Conservation (phyloP, 2,329 filamentous ascomycete species). For the Laburnicola sp. region DNA sequence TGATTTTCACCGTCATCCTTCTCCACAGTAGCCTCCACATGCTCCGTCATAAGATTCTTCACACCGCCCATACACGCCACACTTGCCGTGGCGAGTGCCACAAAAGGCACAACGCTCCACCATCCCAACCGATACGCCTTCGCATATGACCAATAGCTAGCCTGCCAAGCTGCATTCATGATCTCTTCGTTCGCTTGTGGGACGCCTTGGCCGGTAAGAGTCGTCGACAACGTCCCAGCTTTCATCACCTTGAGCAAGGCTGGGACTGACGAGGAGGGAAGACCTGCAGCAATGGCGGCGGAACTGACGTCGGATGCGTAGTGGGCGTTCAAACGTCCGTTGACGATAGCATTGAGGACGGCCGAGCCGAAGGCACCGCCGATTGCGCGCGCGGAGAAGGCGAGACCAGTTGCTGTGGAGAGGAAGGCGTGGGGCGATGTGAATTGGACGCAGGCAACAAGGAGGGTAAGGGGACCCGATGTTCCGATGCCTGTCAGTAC, state of each 20-base stretch:
- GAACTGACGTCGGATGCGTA: constrained; percentile 24
- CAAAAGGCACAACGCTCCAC: constrained; percentile 39
- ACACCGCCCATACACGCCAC: constrained; percentile 35
- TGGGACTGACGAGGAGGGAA: constrained; percentile 24
- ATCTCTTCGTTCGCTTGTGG: constrained; percentile 21
- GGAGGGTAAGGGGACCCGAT: constrained; percentile 35
- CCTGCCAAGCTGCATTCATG: constrained; percentile 27
- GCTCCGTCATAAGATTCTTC: constrained; percentile 35
- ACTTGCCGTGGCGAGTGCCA: constrained; percentile 28
- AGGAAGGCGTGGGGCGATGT: constrained; percentile 36
- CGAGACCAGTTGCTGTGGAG: constrained; percentile 37
- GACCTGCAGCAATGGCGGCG: constrained; percentile 28
- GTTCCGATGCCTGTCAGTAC: constrained; percentile 33
- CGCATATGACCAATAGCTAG: constrained; percentile 37
- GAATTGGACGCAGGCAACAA: constrained; percentile 39
- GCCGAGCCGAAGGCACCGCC: constrained; percentile 39
- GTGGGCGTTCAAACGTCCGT: constrained; percentile 26
- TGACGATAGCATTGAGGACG: constrained; percentile 36
- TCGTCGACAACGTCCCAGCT: constrained; percentile 16
- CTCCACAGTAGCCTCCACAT: constrained; percentile 40
- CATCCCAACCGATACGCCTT: constrained; percentile 35
- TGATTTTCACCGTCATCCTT: constrained; percentile 13
- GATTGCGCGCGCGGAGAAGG: constrained; percentile 39
- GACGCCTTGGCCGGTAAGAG: constrained; percentile 15
- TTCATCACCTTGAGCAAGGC: constrained; percentile 27